Conservation (phyloP, 2,329 filamentous ascomycete genomes). For the Hymenoscyphus linearis region DNA sequence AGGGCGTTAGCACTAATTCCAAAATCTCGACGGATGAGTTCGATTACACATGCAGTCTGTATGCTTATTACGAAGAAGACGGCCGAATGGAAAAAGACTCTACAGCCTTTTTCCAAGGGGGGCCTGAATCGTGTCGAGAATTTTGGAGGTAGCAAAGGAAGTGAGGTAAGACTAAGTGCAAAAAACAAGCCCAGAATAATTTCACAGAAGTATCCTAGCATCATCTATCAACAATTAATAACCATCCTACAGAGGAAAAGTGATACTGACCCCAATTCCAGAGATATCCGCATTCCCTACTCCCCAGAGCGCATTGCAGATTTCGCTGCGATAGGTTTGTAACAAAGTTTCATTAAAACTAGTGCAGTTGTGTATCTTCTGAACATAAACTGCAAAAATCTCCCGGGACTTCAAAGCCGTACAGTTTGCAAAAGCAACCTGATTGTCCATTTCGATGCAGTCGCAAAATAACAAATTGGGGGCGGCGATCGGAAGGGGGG, state of each 20-base stretch:
- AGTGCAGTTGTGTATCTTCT: conserved; percentile 9
- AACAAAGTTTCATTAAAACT: conserved; percentile 6
- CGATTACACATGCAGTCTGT: conserved; percentile 11
- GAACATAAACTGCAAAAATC: conserved; percentile 11
- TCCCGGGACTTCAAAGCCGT: background rate
- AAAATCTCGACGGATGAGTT: conserved; percentile 12
- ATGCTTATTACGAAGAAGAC: conserved; percentile 12
- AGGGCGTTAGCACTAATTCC: conserved; percentile 11
- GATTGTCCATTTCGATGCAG: conserved; percentile 1
- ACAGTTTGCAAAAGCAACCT: conserved; percentile 3
- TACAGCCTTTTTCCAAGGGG: background rate
- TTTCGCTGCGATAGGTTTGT: conserved; percentile 8
- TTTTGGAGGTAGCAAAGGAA: background rate
- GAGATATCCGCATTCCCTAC: conserved; percentile 15
- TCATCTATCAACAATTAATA: conserved; percentile 7
- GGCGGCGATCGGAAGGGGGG: too few relatives aligned
- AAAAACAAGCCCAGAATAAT: conserved; percentile 9
- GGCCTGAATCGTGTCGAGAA: background rate
- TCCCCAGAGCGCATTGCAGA: conserved; percentile 15
- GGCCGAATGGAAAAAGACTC: conserved; percentile 8
- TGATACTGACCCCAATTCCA: conserved; percentile 10
- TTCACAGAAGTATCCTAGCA: conserved; percentile 11
- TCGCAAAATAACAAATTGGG: background rate
- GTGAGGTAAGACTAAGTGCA: background rate
- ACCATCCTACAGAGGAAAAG: background rate